Conservation (phyloP, 2,329 filamentous ascomycete species). For the Hypoxylon sp. region DNA sequence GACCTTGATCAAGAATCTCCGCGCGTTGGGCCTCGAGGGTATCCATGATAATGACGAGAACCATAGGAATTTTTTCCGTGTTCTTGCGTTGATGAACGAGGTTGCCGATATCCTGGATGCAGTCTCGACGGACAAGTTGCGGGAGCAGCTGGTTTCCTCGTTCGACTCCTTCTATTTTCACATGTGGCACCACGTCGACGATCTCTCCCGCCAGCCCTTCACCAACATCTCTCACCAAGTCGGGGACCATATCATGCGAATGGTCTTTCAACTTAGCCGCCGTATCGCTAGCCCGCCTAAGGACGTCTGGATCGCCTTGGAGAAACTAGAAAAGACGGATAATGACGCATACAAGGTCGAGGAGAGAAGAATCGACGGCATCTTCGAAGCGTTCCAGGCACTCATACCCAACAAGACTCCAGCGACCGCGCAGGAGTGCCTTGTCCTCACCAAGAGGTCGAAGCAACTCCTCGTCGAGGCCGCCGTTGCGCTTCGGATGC, state of each 20-base stretch:
- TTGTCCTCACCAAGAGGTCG: background rate
- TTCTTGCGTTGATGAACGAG: background rate
- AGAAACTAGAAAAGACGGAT: background rate
- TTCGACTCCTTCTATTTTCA: constrained; percentile 4
- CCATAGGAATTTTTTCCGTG: background rate
- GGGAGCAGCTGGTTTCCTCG: background rate
- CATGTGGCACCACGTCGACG: constrained; percentile 4
- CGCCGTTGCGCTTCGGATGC: constrained; percentile 17
- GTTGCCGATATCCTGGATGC: background rate
- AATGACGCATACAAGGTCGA: background rate
- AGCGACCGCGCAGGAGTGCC: background rate
- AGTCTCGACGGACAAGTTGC: background rate
- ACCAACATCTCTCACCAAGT: background rate
- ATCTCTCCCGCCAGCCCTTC: constrained; percentile 3
- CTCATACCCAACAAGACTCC: background rate
- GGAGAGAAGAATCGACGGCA: background rate
- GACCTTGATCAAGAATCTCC: background rate
- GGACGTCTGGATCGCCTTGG: constrained; percentile 6
- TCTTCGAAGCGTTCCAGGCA: constrained; percentile 7
- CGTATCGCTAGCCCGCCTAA: background rate
- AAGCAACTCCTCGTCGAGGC: constrained; percentile 12
- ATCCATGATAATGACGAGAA: background rate
- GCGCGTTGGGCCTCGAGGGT: background rate
- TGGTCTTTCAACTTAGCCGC: background rate
- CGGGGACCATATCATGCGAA: constrained; percentile 6